Conservation (phyloP, 1,284 basidiomycete species). For the Coniferiporia weirii region DNA sequence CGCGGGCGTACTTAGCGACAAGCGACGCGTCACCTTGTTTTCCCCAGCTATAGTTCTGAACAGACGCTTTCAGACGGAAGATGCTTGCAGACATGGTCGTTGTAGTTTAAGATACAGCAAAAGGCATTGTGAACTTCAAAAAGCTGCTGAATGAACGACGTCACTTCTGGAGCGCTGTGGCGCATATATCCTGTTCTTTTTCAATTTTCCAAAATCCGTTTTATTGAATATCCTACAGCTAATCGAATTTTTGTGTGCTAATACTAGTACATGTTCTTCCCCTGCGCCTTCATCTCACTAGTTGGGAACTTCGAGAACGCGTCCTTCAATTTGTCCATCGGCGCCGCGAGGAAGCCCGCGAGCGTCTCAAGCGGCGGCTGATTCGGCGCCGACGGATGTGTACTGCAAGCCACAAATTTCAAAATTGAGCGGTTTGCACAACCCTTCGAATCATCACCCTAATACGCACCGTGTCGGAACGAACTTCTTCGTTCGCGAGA, state of each 20-base stretch:
- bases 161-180: background rate
- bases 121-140: background rate
- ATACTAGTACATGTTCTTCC: background rate
- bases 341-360: slow-evolving; percentile 48
- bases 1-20: slow-evolving; percentile 19
- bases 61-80: slow-evolving; percentile 17
- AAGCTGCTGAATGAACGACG: background rate
- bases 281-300: slow-evolving; percentile 43
- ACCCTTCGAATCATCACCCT: background rate
- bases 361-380: slow-evolving; percentile 60
- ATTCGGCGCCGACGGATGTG: slow-evolving; percentile 49
- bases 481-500: slow-evolving; percentile 58
- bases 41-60: slow-evolving; percentile 22
- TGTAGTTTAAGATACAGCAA: background rate
- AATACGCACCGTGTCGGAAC: slow-evolving; percentile 48
- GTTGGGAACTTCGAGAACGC: slow-evolving; percentile 52
- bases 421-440: background rate
- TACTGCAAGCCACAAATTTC: slow-evolving; percentile 25
- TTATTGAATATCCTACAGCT: too few relatives aligned
- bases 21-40: slow-evolving; percentile 19
- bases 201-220: too few relatives aligned
- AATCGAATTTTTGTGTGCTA: too few relatives aligned
- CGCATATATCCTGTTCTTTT: too few relatives aligned
- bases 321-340: slow-evolving; percentile 59
- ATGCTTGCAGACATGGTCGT: slow-evolving; percentile 6